Conservation (phyloP, 139 green algal genomes). For the Raphidocelis subcapitata region DNA sequence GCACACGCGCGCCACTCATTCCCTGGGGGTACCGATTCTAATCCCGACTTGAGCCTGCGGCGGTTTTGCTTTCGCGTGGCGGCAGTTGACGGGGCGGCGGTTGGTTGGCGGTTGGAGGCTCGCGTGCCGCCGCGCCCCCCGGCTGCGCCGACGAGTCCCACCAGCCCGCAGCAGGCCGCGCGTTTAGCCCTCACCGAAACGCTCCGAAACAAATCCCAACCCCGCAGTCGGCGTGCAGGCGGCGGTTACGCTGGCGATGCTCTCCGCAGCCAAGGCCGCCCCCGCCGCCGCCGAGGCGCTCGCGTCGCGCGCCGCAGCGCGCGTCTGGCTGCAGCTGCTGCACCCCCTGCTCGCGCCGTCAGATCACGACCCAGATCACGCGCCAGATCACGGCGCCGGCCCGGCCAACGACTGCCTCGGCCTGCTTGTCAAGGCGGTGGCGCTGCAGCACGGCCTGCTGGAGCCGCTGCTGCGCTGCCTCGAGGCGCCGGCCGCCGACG, state of each 20-base stretch:
- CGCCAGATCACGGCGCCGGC: neutral
- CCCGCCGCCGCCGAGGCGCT: neutral
- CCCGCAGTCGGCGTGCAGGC: slow-evolving; percentile 5
- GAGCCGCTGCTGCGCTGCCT: neutral
- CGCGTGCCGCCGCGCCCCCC: too few relatives aligned
- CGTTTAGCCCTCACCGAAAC: neutral
- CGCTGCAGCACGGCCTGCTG: neutral
- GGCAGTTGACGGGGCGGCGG: too few relatives aligned
- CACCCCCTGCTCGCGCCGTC: too few relatives aligned
- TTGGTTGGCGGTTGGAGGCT: too few relatives aligned
- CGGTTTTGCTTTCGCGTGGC: neutral
- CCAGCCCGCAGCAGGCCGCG: neutral
- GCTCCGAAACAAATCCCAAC: neutral
- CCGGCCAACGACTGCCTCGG: neutral
- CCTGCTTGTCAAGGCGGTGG: neutral
- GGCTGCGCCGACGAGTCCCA: too few relatives aligned
- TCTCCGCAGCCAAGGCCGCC: neutral
- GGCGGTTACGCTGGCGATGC: slow-evolving; percentile 6
- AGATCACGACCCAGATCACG: neutral
- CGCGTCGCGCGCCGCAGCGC: neutral
- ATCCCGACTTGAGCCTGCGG: too few relatives aligned
- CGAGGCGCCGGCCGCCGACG: neutral
- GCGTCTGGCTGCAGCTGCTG: too few relatives aligned
- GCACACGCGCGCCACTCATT: neutral
- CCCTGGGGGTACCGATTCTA: neutral